Evolutionary conservation across 2,329 filamentous ascomycete genomes (phyloP), one percentile per base, ranked within the genome.

Genomic region (Alternaria triticimaculans): DNA sequence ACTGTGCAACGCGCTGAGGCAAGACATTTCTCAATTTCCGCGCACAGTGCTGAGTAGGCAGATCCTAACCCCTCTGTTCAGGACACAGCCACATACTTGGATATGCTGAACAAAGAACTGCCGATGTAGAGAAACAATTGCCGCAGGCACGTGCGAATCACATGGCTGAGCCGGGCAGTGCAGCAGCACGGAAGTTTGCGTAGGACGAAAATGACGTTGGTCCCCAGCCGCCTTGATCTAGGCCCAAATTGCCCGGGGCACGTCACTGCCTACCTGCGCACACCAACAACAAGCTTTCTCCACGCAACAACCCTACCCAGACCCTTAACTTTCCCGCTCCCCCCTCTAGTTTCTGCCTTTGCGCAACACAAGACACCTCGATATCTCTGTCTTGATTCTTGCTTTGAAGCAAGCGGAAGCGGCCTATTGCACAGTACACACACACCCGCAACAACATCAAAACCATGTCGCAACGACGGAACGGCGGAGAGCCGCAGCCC

Each of bases 351-450:
- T 41, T 25, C 28, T 33, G 37, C 28, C 5, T 53, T 41, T 37
- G 49, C 49, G 49, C 49, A 41, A 53, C 37, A 25, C 9, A 41
- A 25, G 4, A 21, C 4, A 9, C 12, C 14, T 15, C 21, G 14
- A 23, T 46, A 46, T 46, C 44, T 23, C 20, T 9, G 12, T 46
- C 44, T 21, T n/a, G 12, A 25, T 2, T 41, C 49, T 15, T 18
- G 28, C 1, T 25, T 14, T 53, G 49, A 53, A 41, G 49, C 30
- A 33, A 53, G 49, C 20, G 37, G 28, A 37, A 53, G 49, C 30
- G 20, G 5, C 43, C 20, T n/a, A 23, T 79, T 78, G 60, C 77
- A 54, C 50, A 46, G 28, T 37, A 30, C 14, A 18, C 20, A 51
- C 53, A 48, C 37, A n/a, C 15, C 58, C 18, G 43, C 43, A 20